A percentile compares a stretch with the other conserved stretches of the same genome.
Evolutionary conservation across 352 stramenopile genomes (phyloP).

Genomic region (Phytophthora fragariae): DNA sequence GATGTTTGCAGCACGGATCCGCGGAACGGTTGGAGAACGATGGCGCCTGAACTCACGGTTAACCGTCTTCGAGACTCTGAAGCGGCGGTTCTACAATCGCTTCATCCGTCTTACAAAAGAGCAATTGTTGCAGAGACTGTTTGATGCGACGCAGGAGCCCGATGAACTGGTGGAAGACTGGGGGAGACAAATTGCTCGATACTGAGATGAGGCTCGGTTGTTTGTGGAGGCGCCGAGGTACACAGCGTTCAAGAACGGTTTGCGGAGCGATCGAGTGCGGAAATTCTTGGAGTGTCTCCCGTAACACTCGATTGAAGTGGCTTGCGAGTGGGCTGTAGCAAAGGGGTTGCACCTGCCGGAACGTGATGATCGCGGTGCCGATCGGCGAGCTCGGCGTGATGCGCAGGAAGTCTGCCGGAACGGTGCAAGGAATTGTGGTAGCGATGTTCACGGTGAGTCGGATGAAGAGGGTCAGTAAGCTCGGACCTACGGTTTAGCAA

Average conservation of each 20-base stretch:
- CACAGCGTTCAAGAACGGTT: neutral
- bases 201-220: neutral
- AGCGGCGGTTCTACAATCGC: neutral
- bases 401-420: too few relatives aligned
- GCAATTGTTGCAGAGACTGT: neutral
- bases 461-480: too few relatives aligned
- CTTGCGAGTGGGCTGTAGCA: neutral
- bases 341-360: neutral
- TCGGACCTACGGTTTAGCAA: too few relatives aligned
- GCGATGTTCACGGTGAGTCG: too few relatives aligned
- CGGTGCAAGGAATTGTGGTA: too few relatives aligned
- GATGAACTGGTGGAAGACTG: neutral
- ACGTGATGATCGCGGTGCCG: neutral
- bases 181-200: neutral
- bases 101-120: neutral
- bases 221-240: neutral
- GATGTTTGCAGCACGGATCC: neutral
- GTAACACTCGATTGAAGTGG: neutral
- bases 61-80: neutral
- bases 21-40: neutral
- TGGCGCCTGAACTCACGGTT: neutral
- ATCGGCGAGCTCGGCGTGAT: neutral
- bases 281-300: neutral
- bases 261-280: neutral
- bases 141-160: neutral